These are phyloP conservation scores for Mycena latifolia DNA, from an alignment of 768 basidiomycete genomes.

Conservation along the genomic window DNA sequence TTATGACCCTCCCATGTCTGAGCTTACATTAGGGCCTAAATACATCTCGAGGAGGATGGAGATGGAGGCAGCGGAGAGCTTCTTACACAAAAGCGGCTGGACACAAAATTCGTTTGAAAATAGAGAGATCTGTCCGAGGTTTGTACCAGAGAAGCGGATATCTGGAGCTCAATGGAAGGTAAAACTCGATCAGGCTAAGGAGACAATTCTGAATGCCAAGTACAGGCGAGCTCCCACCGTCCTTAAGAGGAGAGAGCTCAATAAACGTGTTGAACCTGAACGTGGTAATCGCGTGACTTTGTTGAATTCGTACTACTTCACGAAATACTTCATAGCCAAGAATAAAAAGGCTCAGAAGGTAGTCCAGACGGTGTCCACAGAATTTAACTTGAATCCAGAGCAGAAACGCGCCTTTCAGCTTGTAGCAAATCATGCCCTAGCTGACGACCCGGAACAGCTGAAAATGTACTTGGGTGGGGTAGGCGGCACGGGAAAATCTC, in stretches of 20 bases:
- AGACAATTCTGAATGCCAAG: not conserved
- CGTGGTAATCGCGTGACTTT: not conserved
- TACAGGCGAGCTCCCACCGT: not conserved
- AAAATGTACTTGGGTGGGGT: not conserved
- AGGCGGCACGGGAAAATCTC: not conserved
- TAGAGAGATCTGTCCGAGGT: not conserved
- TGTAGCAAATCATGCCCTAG: not conserved
- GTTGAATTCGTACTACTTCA: conserved; percentile 7
- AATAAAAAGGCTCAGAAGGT: conserved; percentile 4
- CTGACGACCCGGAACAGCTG: not conserved
- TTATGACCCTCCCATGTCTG: too few species aligned
- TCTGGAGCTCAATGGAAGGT: conserved; percentile 3
- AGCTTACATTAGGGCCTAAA: too few species aligned
- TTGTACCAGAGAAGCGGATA: not conserved
- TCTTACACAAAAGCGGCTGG: too few species aligned
- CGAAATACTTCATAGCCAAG: conserved; percentile 14
- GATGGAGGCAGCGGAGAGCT: too few species aligned
- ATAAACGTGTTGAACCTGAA: not conserved
- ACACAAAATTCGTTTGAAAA: too few species aligned
- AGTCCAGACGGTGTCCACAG: not conserved
- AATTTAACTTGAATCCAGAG: conserved; percentile 15
- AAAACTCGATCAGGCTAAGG: not conserved
- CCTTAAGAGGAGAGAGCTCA: not conserved
- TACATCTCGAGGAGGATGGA: too few species aligned
- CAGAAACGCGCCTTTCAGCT: not conserved